Evolutionary conservation across 495 filamentous ascomycete species (phyloP), one percentile per base, ranked within the genome.

Genomic region (Extremus antarcticus): DNA sequence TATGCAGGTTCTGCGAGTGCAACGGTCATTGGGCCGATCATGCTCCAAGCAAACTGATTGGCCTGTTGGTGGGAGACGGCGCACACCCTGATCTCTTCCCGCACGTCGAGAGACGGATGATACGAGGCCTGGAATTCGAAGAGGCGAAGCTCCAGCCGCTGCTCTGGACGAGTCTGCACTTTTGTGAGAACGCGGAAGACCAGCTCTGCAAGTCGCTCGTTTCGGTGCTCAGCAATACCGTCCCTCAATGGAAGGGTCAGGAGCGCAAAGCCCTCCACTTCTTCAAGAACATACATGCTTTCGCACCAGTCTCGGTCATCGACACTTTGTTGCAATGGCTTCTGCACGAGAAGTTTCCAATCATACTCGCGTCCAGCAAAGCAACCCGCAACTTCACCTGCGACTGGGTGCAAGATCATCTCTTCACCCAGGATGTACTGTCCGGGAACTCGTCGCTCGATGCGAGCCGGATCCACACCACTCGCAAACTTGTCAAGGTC

Each of bases 21-120:
- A 13, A 15, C 8, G 25, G 2, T 3, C 16, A 16, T 3, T 54
- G 39, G 51, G 13, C 25, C n/a, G 51, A 54, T 10, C 46, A 32
- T 21, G 19, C 41, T n/a, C 39, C 41, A 1, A 40, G 51, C 38
- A 54, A 54, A 19, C 51, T 54, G 21, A 25, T 54, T n/a, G 51
- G 39, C 16, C n/a, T 54, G 16, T 22, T 54, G 19, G n/a, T 32
- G 3, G 19, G 24, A 3, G 39, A n/a, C 9, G 25, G 3, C 8
- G n/a, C n/a, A 13, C 39, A 45, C 19, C 41, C 2, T 8, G 11
- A 3, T 13, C n/a, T 45, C 3, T n/a, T 10, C 1, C 9, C 11
- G 10, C 25, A 11, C 21, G 41, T 47, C 21, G 41, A 45, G 24
- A 3, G 2, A 15, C 8, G n/a, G 20, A 24, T 54, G 7, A 47